These are phyloP conservation scores for Cadophora luteo-olivacea DNA, from an alignment of 2,329 filamentous ascomycete genomes.

Conservation along the genomic window DNA sequence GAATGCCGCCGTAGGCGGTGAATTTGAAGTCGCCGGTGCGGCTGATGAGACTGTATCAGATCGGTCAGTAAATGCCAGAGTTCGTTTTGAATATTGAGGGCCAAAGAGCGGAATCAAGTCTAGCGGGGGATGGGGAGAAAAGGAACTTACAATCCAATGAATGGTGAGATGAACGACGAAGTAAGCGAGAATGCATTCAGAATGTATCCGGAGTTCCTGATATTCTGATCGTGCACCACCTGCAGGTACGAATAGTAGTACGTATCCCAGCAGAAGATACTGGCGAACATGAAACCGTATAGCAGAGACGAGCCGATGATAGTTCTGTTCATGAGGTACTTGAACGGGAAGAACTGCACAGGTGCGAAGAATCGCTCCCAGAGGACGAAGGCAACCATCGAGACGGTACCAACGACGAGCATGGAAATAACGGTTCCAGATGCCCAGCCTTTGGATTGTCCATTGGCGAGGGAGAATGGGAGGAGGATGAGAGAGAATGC, in stretches of 20 bases:
- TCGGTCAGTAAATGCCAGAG: neutral
- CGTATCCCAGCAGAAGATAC: constrained; percentile 57
- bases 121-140: no score
- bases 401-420: constrained; percentile 60
- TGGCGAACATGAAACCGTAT: constrained; percentile 50
- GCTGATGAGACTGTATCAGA: constrained; percentile 47
- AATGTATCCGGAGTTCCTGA: constrained; percentile 57
- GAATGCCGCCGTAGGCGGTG: constrained; percentile 56
- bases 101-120: no score
- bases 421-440: constrained; percentile 59
- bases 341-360: constrained; percentile 62
- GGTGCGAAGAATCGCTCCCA: constrained; percentile 64
- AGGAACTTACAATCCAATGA: constrained; percentile 50
- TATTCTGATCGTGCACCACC: constrained; percentile 56
- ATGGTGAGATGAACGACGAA: constrained; percentile 54
- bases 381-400: constrained; percentile 59
- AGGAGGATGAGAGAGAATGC: constrained; percentile 36
- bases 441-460: constrained; percentile 49
- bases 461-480: constrained; percentile 32
- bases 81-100: neutral
- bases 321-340: constrained; percentile 56
- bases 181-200: constrained; percentile 56
- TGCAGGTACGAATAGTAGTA: constrained; percentile 60
- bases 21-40: constrained; percentile 59
- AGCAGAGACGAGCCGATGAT: constrained; percentile 54